phyloP scores from a whole-genome alignment of 805 yeast genomes.

The Starmerella gropengiesseri region DNA sequence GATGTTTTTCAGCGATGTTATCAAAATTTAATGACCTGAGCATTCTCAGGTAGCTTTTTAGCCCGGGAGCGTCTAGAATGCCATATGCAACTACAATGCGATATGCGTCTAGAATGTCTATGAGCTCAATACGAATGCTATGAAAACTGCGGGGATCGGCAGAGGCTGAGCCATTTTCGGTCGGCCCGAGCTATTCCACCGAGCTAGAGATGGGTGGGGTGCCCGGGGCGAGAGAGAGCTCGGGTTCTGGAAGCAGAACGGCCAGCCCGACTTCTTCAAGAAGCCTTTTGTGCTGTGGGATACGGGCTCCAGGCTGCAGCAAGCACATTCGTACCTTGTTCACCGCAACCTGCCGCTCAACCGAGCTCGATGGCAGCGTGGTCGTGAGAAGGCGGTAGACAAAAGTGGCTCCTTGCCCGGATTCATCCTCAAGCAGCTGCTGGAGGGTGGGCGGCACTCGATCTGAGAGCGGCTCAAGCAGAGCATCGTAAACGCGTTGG shows the following conservation, averaged over 20 bases:
- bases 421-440: conserved; percentile 51
- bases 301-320: conserved; percentile 37
- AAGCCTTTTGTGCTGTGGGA: conserved; percentile 69
- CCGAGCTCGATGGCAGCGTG: conserved; percentile 46
- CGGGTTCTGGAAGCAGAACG: conserved; percentile 10
- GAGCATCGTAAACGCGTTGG: conserved; percentile 43
- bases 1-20: too few species aligned
- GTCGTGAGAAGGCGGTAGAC: conserved; percentile 68
- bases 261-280: conserved; percentile 82
- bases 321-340: conserved; percentile 54
- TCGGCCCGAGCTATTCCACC: not conserved
- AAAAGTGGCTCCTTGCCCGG: conserved; percentile 59
- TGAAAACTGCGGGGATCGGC: too few species aligned
- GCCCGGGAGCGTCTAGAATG: too few species aligned
- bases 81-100: too few species aligned
- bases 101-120: too few species aligned
- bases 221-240: not conserved
- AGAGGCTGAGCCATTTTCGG: too few species aligned
- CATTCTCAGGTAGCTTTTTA: too few species aligned
- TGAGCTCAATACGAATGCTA: too few species aligned
- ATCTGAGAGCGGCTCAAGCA: conserved; percentile 38
- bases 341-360: conserved; percentile 45
- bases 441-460: conserved; percentile 40
- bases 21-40: too few species aligned
- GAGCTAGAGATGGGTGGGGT: not conserved